Base-by-base conservation (phyloP, 2,329 filamentous ascomycete species). In the Sporothrix phasma region DNA sequence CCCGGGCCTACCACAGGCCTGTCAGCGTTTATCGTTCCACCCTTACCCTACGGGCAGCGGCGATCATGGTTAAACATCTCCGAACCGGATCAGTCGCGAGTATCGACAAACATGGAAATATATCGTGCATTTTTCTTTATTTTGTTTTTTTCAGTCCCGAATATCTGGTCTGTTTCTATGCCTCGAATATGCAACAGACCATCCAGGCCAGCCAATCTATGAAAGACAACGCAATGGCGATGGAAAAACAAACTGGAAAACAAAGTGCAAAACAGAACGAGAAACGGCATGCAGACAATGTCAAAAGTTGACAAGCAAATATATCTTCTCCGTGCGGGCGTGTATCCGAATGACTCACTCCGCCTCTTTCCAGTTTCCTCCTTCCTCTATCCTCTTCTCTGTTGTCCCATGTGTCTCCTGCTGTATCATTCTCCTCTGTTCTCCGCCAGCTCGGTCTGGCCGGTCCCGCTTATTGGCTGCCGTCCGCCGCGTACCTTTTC, bases 391-490 rank as follows among this genome's bases (percentile, higher is more conserved):
- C n/a, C n/a, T n/a, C 34, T 5, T 37, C 34, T 37, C 34, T 11
- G 34, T 37, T 11, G 8, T 37, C n/a, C 34, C 34, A 37, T n/a
- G n/a, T n/a, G n/a, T 37, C 10, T 15, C 34, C 34, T 13, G 5
- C 34, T 15, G 34, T 37, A 13, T 37, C 15, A 13, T n/a, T 24
- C 39, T 37, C 31, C 59, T 26, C 22, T 26, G 31, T 34, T 60
- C 39, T n/a, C 29, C 59, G 19, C 29, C 31, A 39, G 26, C 15
- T 49, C 43, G 45, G 59, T 45, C 58, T 43, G 58, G 10, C 37
- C 26, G 26, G 41, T 47, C 58, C 58, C 58, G 58, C 29, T 39
- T 61, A 37, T 61, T 43, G 56, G 56, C 56, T 60, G 54, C 54
- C 37, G 56, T 34, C 41, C 56, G 56, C 26, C 26, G 24, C 41